These are phyloP conservation scores for Blastobotrys americana DNA, from an alignment of 805 yeast species.

Conservation along the genomic window DNA sequence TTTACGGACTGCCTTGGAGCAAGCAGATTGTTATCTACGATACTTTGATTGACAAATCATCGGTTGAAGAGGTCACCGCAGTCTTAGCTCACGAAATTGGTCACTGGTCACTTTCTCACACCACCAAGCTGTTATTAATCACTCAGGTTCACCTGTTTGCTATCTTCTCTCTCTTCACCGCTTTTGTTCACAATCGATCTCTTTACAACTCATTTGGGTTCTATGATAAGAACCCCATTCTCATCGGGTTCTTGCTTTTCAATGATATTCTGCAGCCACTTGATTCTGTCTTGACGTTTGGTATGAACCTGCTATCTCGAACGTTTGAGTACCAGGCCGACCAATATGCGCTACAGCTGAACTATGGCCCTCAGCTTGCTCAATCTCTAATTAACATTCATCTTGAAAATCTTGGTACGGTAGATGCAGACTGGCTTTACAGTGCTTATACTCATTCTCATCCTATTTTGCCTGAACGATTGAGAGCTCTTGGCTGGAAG, in stretches of 20 bases:
- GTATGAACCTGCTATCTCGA: constrained; percentile 67
- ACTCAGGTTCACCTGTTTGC: constrained; percentile 58
- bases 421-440: constrained; percentile 84
- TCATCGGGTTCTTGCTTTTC: constrained; percentile 77
- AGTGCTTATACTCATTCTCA: constrained; percentile 86
- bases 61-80: constrained; percentile 78
- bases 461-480: constrained; percentile 86
- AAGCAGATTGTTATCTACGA: constrained; percentile 93
- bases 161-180: constrained; percentile 67
- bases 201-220: constrained; percentile 79
- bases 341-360: constrained; percentile 67
- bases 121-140: constrained; percentile 62
- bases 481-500: constrained; percentile 50
- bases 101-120: constrained; percentile 91
- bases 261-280: constrained; percentile 72
- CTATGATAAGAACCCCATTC: constrained; percentile 52
- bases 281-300: constrained; percentile 59
- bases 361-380: constrained; percentile 61
- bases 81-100: constrained; percentile 98
- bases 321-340: constrained; percentile 93
- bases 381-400: constrained; percentile 67
- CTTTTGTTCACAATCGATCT: constrained; percentile 71
- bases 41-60: constrained; percentile 74
- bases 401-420: constrained; percentile 73
- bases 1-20: constrained; percentile 93